A percentile compares a stretch with the other conserved stretches of the same genome.
Evolutionary conservation across 2,329 filamentous ascomycete species (phyloP).

Genomic region (Lomentospora prolificans): DNA sequence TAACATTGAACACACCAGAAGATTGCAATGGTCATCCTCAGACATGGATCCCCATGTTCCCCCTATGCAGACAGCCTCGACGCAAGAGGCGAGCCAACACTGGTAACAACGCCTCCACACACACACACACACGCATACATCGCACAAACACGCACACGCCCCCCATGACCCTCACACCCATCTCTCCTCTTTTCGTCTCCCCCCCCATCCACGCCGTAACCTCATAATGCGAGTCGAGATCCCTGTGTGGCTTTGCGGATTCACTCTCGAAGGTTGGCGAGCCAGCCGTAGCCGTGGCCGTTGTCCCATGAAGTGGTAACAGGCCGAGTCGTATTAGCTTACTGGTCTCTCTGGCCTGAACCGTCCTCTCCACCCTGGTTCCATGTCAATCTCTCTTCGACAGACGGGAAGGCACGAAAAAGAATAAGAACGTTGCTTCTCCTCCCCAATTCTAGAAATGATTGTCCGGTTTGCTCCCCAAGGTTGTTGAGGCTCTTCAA

Average conservation of each 20-base stretch:
- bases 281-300: too few relatives aligned
- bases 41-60: not conserved
- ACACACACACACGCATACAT: not conserved
- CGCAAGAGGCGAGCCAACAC: not conserved
- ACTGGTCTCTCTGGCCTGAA: too few relatives aligned
- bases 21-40: not conserved
- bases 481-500: not conserved
- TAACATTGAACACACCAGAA: not conserved
- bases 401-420: not conserved
- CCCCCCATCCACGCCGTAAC: too few relatives aligned
- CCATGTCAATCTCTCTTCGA: not conserved
- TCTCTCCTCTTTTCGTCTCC: too few relatives aligned
- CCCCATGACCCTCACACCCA: not conserved
- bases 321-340: too few relatives aligned
- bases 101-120: not conserved
- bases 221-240: too few relatives aligned
- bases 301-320: too few relatives aligned
- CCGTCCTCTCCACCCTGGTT: not conserved
- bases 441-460: conserved; percentile 2
- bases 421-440: conserved; percentile 1
- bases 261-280: too few relatives aligned
- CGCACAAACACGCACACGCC: too few relatives aligned
- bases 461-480: not conserved
- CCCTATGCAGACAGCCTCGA: not conserved
- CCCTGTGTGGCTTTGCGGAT: too few relatives aligned